phyloP scores from a whole-genome alignment of 164 flowering plant genomes.

The Nymphaea colorata region DNA sequence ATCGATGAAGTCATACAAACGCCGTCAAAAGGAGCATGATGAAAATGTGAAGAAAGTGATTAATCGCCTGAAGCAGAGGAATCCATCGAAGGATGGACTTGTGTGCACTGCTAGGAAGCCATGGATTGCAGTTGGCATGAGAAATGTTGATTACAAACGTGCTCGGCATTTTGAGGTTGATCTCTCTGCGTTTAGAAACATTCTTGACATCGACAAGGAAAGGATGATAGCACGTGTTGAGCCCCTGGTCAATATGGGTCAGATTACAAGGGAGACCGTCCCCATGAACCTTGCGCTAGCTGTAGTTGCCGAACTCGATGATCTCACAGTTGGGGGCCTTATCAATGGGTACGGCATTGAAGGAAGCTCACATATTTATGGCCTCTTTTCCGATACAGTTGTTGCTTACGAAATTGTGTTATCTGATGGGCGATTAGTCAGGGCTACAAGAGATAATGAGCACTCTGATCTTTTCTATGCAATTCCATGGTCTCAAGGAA shows the following conservation, averaged over 20 bases:
- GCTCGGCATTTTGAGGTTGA: conserved; percentile 97
- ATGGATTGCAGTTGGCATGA: conserved; percentile 97
- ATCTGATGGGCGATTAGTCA: conserved; percentile 70
- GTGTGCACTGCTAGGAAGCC: conserved; percentile 99
- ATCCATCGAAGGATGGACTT: conserved; percentile 87
- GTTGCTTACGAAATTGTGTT: conserved; percentile 92
- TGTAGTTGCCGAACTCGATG: conserved; percentile 98
- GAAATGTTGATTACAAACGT: conserved; percentile 96
- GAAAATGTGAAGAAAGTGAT: conserved; percentile 88
- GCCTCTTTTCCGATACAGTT: conserved; percentile 93
- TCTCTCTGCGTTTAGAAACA: conserved; percentile 73
- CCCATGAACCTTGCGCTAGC: conserved; percentile 96
- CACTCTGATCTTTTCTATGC: conserved; percentile 84
- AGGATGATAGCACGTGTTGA: conserved; percentile 90
- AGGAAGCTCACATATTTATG: conserved; percentile 95
- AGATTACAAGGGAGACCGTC: conserved; percentile 70
- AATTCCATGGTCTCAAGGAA: conserved; percentile 98
- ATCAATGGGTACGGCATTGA: conserved; percentile 99
- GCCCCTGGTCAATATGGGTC: conserved; percentile 98
- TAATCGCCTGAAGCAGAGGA: conserved; percentile 80
- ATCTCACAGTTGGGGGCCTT: conserved; percentile 97
- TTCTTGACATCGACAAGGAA: conserved; percentile 70
- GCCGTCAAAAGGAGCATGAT: conserved; percentile 91
- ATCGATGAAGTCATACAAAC: conserved; percentile 76
- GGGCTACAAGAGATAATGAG: conserved; percentile 95